Evolutionary conservation across 2,329 filamentous ascomycete genomes (phyloP).

Genomic region (Onygena corvina): DNA sequence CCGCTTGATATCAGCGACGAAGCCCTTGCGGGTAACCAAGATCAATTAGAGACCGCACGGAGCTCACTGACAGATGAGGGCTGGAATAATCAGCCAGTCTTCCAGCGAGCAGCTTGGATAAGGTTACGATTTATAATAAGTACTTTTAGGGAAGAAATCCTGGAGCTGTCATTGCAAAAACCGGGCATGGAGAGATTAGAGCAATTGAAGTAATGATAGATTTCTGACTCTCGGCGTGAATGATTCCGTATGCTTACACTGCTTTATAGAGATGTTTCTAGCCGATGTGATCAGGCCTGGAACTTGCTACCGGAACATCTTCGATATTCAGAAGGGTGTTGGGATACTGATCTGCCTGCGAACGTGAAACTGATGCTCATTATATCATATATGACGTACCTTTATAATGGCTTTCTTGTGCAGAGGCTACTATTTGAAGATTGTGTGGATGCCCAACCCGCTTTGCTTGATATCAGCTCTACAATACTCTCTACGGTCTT

Average conservation of each 20-base stretch:
- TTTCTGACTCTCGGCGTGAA: not conserved
- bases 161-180: slow-evolving; percentile 4
- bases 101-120: slow-evolving; percentile 1
- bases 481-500: slow-evolving; percentile 3
- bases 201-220: not conserved
- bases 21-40: not conserved
- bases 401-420: slow-evolving; percentile 3
- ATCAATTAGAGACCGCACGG: not conserved
- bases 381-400: slow-evolving; percentile 1
- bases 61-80: not conserved
- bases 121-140: not conserved
- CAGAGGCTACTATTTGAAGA: not conserved
- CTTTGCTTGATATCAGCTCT: not conserved
- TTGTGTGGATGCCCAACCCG: not conserved
- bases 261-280: not conserved
- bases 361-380: slow-evolving; percentile 6
- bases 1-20: slow-evolving; percentile 5
- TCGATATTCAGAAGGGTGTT: not conserved
- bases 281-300: slow-evolving; percentile 1
- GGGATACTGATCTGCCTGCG: not conserved
- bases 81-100: not conserved
- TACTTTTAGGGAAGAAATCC: slow-evolving; percentile 5
- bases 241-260: not conserved
- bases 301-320: not conserved
- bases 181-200: not conserved